Base-by-base conservation (phyloP, 164 flowering plant genomes). In the Macadamia tetraphylla region DNA sequence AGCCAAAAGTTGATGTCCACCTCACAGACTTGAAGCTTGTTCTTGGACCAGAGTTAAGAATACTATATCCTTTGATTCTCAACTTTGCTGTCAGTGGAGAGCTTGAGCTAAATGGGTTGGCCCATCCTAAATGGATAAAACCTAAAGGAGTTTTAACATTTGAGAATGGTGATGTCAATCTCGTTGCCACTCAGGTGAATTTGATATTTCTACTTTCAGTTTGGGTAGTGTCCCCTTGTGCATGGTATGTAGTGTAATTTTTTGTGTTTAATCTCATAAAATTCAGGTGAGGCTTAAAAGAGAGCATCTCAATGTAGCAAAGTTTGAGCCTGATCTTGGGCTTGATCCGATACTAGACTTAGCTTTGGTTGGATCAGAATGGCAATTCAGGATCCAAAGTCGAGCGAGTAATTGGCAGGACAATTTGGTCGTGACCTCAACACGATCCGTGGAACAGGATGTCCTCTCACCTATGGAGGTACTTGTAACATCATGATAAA, bases 341-440 rank as follows among this genome's bases (percentile, higher is more conserved):
- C 75, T 95, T 65, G 97, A 95, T 81, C 99, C 99, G 31, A 76
- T 80, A 79, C 80, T 95, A 29, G 98, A 95, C 84, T 84, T 95
- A 62, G 96, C 86, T 68, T 81, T 95, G 80, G 99, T 95, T 62
- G 99, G 99, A 58, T 90, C 98, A 30, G 99, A 95, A 68, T 92
- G 98, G 98, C 98, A 89, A 82, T 86, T 95, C 75, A 82, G 92
- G 78, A 89, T 95, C 70, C 99, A 95, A 81, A 85, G 99, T 72
- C 86, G 93, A 66, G 97, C 96, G 59, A 95, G 96, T 75, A 88
- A 85, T 67, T 95, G 99, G 99, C 99, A 92, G 78, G 96, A 95
- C 56, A 95, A 91, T 74, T 76, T 95, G 80, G 94, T 88, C 42
- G 99, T 95, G 67, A 95, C 97, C 57, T 92, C 98, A 60, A 95